Base-by-base conservation (phyloP, 2,329 filamentous ascomycete species). In the Ascochyta koolunga region DNA sequence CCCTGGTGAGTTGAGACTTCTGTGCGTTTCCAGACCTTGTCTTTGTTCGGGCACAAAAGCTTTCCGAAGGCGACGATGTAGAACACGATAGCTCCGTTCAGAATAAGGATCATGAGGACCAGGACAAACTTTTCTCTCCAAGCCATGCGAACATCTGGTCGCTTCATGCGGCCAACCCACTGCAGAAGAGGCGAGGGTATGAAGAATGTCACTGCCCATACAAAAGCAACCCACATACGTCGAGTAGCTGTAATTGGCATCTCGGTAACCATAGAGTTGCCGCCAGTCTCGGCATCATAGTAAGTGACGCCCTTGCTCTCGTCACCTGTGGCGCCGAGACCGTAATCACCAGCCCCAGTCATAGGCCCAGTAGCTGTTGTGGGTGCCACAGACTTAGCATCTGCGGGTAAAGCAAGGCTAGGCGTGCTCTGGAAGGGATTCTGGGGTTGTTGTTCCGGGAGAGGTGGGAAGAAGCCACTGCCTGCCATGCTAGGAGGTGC, bases 41-140 rank as follows among this genome's bases (percentile, higher is more conserved):
- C 86, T 60, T 86, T 90, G 71, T 96, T 93, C 13, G 95, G 95
- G 71, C 95, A 99, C 3, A 98, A 80, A 1, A 99, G 75, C 50
- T 83, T 86, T 29, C 93, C 93, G 65, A 99, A 95, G 33, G 78
- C 85, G 59, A 97, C 84, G 65, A 99, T 97, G 84, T 91, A 96
- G 78, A 99, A 99, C 53, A 97, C 82, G 57, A 99, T 85, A 24
- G 85, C 70, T 33, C 72, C 91, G 76, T 99, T 99, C 62, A 96
- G 77, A 11, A 99, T 66, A 25, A 90, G 72, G 64, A 99, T 98
- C 46, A 96, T 67, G 54, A 90, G 80, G 40, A 93, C 86, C 10
- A 99, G 80, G 0, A 95, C 89, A 10, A 99, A 45, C 77, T 99
- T 99, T 70, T 99, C 95, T 75, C 95, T 86, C 95, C 95, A 99